These are phyloP conservation scores for Phoma herbarum DNA, from an alignment of 2,329 filamentous ascomycete genomes.

Conservation along the genomic window DNA sequence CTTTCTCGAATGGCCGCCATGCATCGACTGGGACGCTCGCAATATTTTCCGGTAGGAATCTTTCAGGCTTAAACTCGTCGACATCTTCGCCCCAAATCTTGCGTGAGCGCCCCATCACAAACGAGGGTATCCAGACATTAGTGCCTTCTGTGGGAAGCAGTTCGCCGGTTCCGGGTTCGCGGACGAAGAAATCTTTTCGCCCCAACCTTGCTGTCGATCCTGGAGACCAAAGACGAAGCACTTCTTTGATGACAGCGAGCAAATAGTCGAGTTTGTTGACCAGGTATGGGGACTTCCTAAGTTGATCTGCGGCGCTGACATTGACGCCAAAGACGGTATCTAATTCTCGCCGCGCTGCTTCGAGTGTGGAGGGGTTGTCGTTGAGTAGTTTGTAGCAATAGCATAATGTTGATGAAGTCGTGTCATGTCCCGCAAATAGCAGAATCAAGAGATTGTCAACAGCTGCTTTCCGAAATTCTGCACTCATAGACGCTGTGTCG, in stretches of 20 bases:
- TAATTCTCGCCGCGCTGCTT: conserved; percentile 39
- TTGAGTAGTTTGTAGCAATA: conserved; percentile 43
- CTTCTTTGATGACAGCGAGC: conserved; percentile 49
- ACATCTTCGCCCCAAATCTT: conserved; percentile 30
- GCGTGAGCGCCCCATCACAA: conserved; percentile 28
- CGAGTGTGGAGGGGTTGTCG: conserved; percentile 34
- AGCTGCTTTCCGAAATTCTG: conserved; percentile 33
- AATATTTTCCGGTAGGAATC: conserved; percentile 29
- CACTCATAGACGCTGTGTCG: conserved; percentile 30
- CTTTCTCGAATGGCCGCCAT: conserved; percentile 53
- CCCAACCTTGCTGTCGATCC: conserved; percentile 43
- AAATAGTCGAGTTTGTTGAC: conserved; percentile 45
- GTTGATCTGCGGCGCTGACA: conserved; percentile 17
- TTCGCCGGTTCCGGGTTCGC: conserved; percentile 30
- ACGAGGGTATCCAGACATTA: conserved; percentile 29
- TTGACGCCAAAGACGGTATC: conserved; percentile 42
- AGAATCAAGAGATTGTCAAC: conserved; percentile 33
- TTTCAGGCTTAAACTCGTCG: conserved; percentile 37
- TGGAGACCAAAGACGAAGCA: conserved; percentile 44
- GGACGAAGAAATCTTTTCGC: conserved; percentile 23
- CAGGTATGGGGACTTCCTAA: conserved; percentile 34
- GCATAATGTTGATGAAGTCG: conserved; percentile 44
- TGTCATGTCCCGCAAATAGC: conserved; percentile 50
- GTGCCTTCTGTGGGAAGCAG: conserved; percentile 31
- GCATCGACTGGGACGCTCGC: conserved; percentile 28